A percentile compares a stretch with the other conserved stretches of the same genome.
Evolutionary conservation across 768 basidiomycete species (phyloP).

Genomic region (Russula sp.): DNA sequence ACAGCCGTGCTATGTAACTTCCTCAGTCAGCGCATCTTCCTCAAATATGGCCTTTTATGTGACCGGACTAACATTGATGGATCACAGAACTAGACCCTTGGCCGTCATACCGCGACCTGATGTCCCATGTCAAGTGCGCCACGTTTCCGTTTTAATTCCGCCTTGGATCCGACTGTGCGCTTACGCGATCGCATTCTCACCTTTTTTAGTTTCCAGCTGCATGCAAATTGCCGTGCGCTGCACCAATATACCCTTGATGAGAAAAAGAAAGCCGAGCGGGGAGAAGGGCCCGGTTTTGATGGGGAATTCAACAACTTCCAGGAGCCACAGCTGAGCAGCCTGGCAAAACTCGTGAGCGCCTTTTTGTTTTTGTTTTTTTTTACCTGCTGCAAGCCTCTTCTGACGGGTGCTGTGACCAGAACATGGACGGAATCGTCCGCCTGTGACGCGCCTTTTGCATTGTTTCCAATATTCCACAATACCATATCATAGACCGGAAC

Average conservation of each 20-base stretch:
- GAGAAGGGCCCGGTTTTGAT: constrained; percentile 8
- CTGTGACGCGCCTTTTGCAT: not conserved
- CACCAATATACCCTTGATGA: constrained; percentile 6
- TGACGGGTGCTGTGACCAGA: not conserved
- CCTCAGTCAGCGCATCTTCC: constrained; percentile 1
- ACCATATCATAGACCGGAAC: not conserved
- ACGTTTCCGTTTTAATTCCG: not conserved
- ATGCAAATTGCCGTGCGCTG: constrained; percentile 6
- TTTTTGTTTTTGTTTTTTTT: not conserved
- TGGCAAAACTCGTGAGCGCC: constrained; percentile 10
- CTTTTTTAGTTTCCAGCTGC: constrained; percentile 5
- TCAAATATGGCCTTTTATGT: not conserved
- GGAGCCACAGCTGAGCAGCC: constrained; percentile 11
- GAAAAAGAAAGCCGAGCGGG: constrained; percentile 7
- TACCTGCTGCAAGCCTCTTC: not conserved
- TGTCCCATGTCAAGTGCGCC: constrained; percentile 14
- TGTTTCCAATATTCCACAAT: not conserved
- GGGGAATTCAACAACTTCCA: constrained; percentile 18
- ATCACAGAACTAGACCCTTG: not conserved
- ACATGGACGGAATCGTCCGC: not conserved
- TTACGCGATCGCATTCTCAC: not conserved
- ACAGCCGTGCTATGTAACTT: constrained; percentile 13
- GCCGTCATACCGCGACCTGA: constrained; percentile 5
- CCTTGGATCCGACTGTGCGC: not conserved
- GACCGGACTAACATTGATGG: not conserved